phyloP scores from a whole-genome alignment of 805 yeast species.

The Sporopachydermia quercuum region DNA sequence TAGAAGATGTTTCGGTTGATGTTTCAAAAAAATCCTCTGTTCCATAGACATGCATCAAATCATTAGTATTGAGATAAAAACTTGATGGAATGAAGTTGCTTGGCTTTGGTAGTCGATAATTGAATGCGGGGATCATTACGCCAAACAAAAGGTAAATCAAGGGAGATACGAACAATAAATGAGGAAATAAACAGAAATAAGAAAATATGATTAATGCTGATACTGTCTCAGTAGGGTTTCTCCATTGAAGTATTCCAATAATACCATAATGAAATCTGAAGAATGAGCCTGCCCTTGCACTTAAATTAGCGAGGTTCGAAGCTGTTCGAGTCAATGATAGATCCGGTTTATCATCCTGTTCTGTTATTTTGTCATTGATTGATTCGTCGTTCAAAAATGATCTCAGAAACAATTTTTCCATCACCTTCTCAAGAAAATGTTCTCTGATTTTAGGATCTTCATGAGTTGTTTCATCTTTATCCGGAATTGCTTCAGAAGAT shows the following conservation, averaged over 20 bases:
- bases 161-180: constrained; percentile 50
- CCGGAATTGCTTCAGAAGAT: constrained; percentile 3
- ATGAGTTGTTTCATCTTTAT: constrained; percentile 1
- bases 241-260: constrained; percentile 57
- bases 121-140: constrained; percentile 56
- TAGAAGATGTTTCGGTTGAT: not conserved
- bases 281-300: constrained; percentile 37
- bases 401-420: constrained; percentile 37
- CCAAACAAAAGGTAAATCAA: constrained; percentile 37
- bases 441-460: constrained; percentile 11
- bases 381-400: not conserved
- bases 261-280: constrained; percentile 49
- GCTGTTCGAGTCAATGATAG: constrained; percentile 43
- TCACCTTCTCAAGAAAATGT: constrained; percentile 44
- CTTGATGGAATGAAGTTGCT: constrained; percentile 9
- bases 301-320: constrained; percentile 41
- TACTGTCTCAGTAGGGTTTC: constrained; percentile 54
- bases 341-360: constrained; percentile 35
- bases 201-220: constrained; percentile 46
- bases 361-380: constrained; percentile 14
- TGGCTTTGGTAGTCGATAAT: constrained; percentile 48
- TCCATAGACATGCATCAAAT: not conserved
- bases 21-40: not conserved
- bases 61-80: not conserved
- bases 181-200: constrained; percentile 56